Evolutionary conservation across 768 basidiomycete genomes (phyloP).

Genomic region (Lentinus brumalis): DNA sequence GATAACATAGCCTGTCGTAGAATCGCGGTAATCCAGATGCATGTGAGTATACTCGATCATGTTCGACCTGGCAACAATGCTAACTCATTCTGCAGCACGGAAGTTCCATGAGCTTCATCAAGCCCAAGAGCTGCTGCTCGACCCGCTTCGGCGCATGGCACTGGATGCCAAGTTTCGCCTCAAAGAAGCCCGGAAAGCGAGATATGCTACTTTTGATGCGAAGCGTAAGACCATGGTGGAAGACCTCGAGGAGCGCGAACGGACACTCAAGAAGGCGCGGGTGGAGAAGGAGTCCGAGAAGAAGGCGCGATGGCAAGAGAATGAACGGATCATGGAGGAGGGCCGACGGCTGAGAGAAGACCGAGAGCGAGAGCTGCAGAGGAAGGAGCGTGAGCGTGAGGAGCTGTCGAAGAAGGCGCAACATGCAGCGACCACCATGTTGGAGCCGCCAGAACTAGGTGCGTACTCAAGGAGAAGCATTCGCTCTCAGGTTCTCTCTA

Average conservation of each 20-base stretch:
- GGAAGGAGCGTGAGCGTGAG: constrained; percentile 45
- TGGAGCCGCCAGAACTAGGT: constrained; percentile 63
- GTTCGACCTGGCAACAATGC: not conserved
- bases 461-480: not conserved
- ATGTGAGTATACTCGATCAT: constrained; percentile 40
- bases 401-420: constrained; percentile 32
- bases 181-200: constrained; percentile 65
- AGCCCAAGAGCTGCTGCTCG: constrained; percentile 79
- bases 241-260: constrained; percentile 79
- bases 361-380: constrained; percentile 53
- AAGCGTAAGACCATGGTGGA: constrained; percentile 77
- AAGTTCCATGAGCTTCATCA: constrained; percentile 86
- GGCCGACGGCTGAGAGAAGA: constrained; percentile 70
- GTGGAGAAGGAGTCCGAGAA: constrained; percentile 64
- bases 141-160: constrained; percentile 75
- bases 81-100: constrained; percentile 46
- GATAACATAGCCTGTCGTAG: constrained; percentile 38
- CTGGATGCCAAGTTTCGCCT: constrained; percentile 79
- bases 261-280: constrained; percentile 71
- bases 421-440: constrained; percentile 38
- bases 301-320: constrained; percentile 55
- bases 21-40: constrained; percentile 82
- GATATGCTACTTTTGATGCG: constrained; percentile 68
- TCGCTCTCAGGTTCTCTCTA: not conserved
- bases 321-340: constrained; percentile 74